Base-by-base conservation (phyloP, 345 rosid species). In the Combretum micranthum region DNA sequence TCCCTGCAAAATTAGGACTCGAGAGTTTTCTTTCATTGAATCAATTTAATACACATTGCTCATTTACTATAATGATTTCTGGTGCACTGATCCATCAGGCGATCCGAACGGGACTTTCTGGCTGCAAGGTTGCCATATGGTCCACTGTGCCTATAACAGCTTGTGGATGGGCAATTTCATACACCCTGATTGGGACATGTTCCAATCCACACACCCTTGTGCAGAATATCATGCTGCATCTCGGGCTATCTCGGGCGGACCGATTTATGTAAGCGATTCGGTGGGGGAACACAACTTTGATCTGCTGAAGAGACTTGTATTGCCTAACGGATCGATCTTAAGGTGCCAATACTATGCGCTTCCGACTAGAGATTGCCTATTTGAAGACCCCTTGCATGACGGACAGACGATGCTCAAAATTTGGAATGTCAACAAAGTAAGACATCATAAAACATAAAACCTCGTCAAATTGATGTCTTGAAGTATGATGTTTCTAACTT, bases 331-430 rank as follows among this genome's bases (percentile, higher is more conserved):
- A 15, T 53, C 71, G 20, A 55, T 62, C 1, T 49, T 71, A 10
- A 43, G 69, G 12, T 62, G 69, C 47, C 69, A 79, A 62, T 81
- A 85, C 64, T 77, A 93, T 52, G 99, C 97, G 2, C 99, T 93
- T 52, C 99, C 99, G 0, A 93, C 68, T 7, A 75, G 78, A 53
- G 99, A 93, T 15, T 80, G 91, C 64, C 85, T 93, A 72, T 93
- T 93, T 55, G 90, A 69, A 1, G 85, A 93, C 10, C 99, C 97
- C 56, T 86, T 93, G 45, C 99, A 93, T 64, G 97, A 93, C 81
- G 97, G 99, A 56, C 85, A 87, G 49, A 89, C 97, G 67, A 87
- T 89, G 97, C 99, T 93, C 73, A 93, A 93, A 66, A 88, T 89
- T 56, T 93, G 99, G 99, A 93, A 89, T 79, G 66, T 93, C 65